phyloP scores from a whole-genome alignment of 129 eudicot genomes.

The Ambrosia trifida region DNA sequence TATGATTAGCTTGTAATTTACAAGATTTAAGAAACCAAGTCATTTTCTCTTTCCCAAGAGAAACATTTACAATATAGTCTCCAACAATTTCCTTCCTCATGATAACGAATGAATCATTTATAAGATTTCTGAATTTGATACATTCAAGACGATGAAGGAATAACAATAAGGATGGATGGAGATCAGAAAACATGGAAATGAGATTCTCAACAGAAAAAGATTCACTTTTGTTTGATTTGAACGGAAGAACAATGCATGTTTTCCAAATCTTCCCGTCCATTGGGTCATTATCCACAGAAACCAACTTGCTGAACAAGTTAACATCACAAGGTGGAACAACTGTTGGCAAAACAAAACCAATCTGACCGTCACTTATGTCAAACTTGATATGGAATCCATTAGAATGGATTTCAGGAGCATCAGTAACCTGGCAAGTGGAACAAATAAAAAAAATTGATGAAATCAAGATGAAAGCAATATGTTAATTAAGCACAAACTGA shows the following conservation, averaged over 20 bases:
- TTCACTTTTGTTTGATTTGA: conserved; percentile 48
- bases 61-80: conserved; percentile 62
- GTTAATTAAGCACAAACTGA: neutral
- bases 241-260: conserved; percentile 81
- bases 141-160: conserved; percentile 82
- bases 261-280: conserved; percentile 45
- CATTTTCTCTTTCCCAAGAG: conserved; percentile 57
- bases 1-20: conserved; percentile 47
- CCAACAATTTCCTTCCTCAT: conserved; percentile 71
- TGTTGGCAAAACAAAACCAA: conserved; percentile 85
- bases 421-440: conserved; percentile 55
- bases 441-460: neutral
- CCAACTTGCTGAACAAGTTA: conserved; percentile 44
- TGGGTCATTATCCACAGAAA: conserved; percentile 33
- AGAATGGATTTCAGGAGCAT: conserved; percentile 91
- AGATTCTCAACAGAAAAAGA: conserved; percentile 46
- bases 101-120: conserved; percentile 43
- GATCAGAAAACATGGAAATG: conserved; percentile 74
- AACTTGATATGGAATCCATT: conserved; percentile 87
- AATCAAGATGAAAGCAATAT: neutral
- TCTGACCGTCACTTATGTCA: conserved; percentile 74
- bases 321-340: conserved; percentile 64
- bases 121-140: conserved; percentile 57
- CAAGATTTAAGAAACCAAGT: conserved; percentile 67
- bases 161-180: conserved; percentile 77